Conservation (phyloP, 2,329 filamentous ascomycete genomes). For the Colletotrichum sp. region DNA sequence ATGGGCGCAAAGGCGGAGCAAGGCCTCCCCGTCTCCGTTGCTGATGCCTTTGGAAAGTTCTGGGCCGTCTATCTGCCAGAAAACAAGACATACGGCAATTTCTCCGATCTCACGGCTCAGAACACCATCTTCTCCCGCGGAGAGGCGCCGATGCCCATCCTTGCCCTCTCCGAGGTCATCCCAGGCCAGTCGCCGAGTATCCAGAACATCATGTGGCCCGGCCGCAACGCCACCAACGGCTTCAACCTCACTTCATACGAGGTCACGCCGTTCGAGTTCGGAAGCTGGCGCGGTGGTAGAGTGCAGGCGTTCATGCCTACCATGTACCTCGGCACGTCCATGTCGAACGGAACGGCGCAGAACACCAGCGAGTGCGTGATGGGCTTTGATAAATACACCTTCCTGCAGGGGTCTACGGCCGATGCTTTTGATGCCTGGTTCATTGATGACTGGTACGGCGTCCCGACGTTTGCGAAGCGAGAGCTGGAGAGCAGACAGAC, state of each 20-base stretch:
- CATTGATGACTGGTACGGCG: conserved; percentile 28
- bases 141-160: conserved; percentile 31
- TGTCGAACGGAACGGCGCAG: conserved; percentile 26
- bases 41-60: conserved; percentile 31
- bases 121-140: conserved; percentile 23
- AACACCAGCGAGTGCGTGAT: conserved; percentile 31
- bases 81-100: conserved; percentile 22
- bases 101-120: conserved; percentile 25
- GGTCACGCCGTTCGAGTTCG: conserved; percentile 35
- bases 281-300: conserved; percentile 32
- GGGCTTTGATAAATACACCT: conserved; percentile 34
- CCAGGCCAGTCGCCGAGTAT: conserved; percentile 31
- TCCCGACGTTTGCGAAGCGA: conserved; percentile 29
- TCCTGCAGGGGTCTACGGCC: conserved; percentile 33
- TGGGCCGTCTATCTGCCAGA: conserved; percentile 28
- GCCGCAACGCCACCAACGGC: conserved; percentile 26
- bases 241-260: conserved; percentile 36
- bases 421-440: conserved; percentile 31
- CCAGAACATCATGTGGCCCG: conserved; percentile 30
- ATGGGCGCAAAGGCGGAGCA: conserved; percentile 25
- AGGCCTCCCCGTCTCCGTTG: conserved; percentile 28
- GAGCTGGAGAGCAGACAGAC: conserved; percentile 13
- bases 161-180: conserved; percentile 29
- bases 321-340: conserved; percentile 30
- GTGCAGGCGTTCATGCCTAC: conserved; percentile 33